Base-by-base conservation (phyloP, 2,329 filamentous ascomycete species). In the Trichoderma gracile region DNA sequence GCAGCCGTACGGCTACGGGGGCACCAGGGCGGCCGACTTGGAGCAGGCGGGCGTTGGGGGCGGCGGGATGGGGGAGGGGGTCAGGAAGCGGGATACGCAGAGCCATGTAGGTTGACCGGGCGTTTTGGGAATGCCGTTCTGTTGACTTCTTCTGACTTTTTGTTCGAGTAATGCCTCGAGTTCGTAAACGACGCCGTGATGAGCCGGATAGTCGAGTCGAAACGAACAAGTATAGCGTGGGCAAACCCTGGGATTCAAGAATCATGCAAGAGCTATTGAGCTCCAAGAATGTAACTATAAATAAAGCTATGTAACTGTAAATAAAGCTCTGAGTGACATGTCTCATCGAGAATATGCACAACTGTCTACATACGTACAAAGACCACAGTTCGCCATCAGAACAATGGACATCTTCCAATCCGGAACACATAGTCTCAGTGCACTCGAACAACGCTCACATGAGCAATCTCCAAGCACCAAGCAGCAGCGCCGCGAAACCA, bases 401-500 rank as follows among this genome's bases (percentile, higher is more conserved):
- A 50, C 42, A 50, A 50, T 38, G 30, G 19, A n/a, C 33, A 14
- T 2, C 30, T 30, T 30, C 9, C 30, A 9, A 30, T 9, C 30
- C 8, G 30, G 9, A 30, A 30, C 8, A 30, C 12, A 10, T 19
- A 3, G n/a, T 42, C 8, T 42, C 38, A 15, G n/a, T 3, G 25
- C 40, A 21, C 6, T 21, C 42, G 14, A 19, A 25, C 21, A 59
- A 7, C 5, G 7, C 7, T 72, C 70, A 90, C 86, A 89, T 89
- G 71, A 90, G 81, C 75, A 90, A 75, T 70, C 87, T 81, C 87
- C 87, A 90, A 68, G 87, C 86, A 87, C 87, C 87, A 69, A 90
- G 79, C 73, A 89, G 74, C 72, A 90, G 75, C 19, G 87, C 87
- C 2, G 87, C 86, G 63, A 88, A 89, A 74, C 86, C 86, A 0